Conservation (phyloP, 148 eudicot genomes). For the Arbutus unedo region DNA sequence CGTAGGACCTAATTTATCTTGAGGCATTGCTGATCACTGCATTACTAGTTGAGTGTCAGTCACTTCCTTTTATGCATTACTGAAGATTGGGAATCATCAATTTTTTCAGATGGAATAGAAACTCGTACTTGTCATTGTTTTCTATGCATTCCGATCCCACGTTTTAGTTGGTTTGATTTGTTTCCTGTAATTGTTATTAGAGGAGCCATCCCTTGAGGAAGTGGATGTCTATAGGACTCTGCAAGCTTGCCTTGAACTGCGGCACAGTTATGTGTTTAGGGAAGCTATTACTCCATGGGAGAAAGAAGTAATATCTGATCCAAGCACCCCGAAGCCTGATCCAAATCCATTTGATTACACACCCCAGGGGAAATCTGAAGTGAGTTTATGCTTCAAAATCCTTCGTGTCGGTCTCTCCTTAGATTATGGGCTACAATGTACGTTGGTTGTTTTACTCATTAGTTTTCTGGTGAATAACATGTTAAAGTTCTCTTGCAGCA, state of each 20-base stretch:
- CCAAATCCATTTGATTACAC: constrained; percentile 71
- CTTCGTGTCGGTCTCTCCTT: constrained; percentile 8
- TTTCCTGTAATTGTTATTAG: constrained; percentile 34
- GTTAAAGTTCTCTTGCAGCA: constrained; percentile 55
- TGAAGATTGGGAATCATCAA: not conserved
- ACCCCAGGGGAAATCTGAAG: constrained; percentile 73
- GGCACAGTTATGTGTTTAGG: constrained; percentile 76
- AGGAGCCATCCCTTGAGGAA: constrained; percentile 86
- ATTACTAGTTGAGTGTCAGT: not conserved
- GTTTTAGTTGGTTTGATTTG: constrained; percentile 10
- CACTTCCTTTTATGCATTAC: not conserved
- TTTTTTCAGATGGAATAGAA: not conserved
- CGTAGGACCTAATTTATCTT: not conserved
- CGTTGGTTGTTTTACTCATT: not conserved
- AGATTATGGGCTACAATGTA: not conserved
- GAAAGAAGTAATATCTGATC: constrained; percentile 85
- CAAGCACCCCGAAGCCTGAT: constrained; percentile 90
- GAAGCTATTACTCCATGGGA: constrained; percentile 95
- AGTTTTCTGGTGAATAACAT: constrained; percentile 4
- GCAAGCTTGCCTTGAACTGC: constrained; percentile 89
- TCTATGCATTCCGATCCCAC: not conserved
- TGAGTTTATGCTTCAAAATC: constrained; percentile 32
- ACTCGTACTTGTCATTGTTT: not conserved
- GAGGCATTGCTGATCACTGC: not conserved
- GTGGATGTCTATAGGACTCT: constrained; percentile 72